These are phyloP conservation scores for Vaucheria bursata DNA, from an alignment of 352 stramenopile genomes.

Conservation along the genomic window DNA sequence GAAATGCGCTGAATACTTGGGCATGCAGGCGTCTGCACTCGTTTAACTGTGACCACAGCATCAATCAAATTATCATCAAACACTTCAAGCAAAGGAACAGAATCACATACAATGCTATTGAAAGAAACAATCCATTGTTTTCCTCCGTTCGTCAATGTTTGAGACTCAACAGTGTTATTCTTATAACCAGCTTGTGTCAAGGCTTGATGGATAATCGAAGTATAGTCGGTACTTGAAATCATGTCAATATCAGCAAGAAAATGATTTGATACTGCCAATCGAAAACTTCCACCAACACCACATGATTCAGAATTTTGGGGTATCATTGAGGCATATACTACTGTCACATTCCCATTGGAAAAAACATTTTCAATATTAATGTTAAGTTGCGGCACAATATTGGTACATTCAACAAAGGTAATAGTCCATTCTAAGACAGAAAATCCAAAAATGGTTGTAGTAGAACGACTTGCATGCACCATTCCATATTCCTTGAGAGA, in stretches of 20 bases:
- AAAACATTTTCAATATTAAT: slow-evolving; percentile 5
- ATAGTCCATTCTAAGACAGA: slow-evolving; percentile 25
- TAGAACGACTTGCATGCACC: slow-evolving; percentile 13
- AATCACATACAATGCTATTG: slow-evolving; percentile 8
- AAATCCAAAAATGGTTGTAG: slow-evolving; percentile 6
- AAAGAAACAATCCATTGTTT: slow-evolving; percentile 10
- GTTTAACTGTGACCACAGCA: not conserved
- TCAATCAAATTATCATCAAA: not conserved
- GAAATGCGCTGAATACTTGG: not conserved
- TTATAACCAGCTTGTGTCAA: not conserved
- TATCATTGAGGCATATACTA: slow-evolving; percentile 1
- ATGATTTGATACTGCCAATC: slow-evolving; percentile 8
- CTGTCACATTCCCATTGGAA: not conserved
- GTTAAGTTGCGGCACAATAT: slow-evolving; percentile 19
- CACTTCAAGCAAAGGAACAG: not conserved
- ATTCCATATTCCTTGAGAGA: slow-evolving; percentile 16
- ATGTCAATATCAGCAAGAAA: slow-evolving; percentile 14
- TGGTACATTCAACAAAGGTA: slow-evolving; percentile 30
- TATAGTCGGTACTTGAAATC: not conserved
- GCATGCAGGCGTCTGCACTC: not conserved
- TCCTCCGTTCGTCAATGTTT: not conserved
- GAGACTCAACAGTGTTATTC: slow-evolving; percentile 13
- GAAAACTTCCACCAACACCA: slow-evolving; percentile 29
- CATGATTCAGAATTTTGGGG: slow-evolving; percentile 19
- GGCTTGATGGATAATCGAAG: not conserved